These are phyloP conservation scores for Lachnum nothofagi DNA, from an alignment of 2,329 filamentous ascomycete genomes.

Conservation along the genomic window DNA sequence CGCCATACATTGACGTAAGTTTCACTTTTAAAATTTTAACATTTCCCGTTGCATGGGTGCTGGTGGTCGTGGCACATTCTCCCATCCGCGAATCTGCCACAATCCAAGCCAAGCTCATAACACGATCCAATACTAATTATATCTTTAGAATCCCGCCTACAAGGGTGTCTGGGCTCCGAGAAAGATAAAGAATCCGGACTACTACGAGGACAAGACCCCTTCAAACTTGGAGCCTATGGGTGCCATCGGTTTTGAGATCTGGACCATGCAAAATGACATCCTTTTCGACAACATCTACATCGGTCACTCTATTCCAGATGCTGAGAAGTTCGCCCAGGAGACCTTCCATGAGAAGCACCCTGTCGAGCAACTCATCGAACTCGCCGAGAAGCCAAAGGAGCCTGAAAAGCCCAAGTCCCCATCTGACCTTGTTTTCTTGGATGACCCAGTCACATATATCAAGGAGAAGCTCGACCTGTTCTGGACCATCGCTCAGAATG, in stretches of 20 bases:
- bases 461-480: constrained; percentile 93
- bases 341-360: constrained; percentile 85
- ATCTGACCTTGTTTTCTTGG: constrained; percentile 77
- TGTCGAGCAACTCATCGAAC: constrained; percentile 74
- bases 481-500: constrained; percentile 71
- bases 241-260: constrained; percentile 90
- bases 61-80: neutral
- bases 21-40: neutral
- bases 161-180: constrained; percentile 91
- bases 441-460: constrained; percentile 82
- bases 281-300: constrained; percentile 99
- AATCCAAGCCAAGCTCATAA: neutral
- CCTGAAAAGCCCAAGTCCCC: constrained; percentile 60
- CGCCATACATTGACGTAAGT: constrained; percentile 69
- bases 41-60: neutral
- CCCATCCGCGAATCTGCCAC: too few relatives aligned
- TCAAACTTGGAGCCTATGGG: neutral
- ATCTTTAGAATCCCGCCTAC: constrained; percentile 75
- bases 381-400: constrained; percentile 73
- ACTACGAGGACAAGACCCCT: constrained; percentile 89
- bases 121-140: neutral
- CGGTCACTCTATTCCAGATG: constrained; percentile 91
- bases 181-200: constrained; percentile 96
- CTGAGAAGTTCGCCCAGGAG: constrained; percentile 80
- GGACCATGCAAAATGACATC: constrained; percentile 99